Evolutionary conservation across 148 eudicot genomes (phyloP), one percentile per base, ranked within the genome.

Genomic region (Oxyria digyna): DNA sequence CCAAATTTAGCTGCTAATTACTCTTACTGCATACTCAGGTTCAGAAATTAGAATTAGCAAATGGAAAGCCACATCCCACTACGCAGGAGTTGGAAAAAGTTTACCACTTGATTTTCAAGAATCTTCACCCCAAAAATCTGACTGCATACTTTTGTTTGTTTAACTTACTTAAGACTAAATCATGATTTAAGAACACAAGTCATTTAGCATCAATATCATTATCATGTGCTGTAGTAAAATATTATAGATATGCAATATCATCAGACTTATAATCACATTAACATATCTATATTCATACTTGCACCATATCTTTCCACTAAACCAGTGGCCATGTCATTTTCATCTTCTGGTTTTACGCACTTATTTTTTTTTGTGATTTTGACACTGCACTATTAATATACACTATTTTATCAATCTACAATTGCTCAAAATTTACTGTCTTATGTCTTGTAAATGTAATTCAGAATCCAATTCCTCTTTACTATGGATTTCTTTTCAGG

Each of bases 231-330:
- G 18, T 59, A 4, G 29, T 59, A 59, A 29, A 59, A 27, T 29
- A 59, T 27, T 59, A 38, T 31, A 59, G 65, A 29, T 59, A 59
- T 59, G 65, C 20, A 59, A 59, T 27, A 7, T 23, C 65, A 59
- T 9, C 38, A 29, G 10, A 31, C 9, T 29, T 59, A 59, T 59
- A 59, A 59, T 59, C 37, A 15, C 37, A 29, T 26, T 59, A 59
- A 59, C 65, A 59, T 59, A 59, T 59, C 65, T 59, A 13, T 59
- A 59, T 59, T 59, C 65, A 59, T 37, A 59, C 65, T 29, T 59
- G 65, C 65, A 59, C 9, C 64, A 57, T 1, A 29, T 20, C 37
- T 59, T 59, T 59, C 65, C 65, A 59, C 65, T 59, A 59, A 59
- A 14, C 10, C 4, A 57, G 35, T 26, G 18, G 9, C 63, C 63